Base-by-base conservation (phyloP, 768 basidiomycete species). In the Termitomyces sp. region DNA sequence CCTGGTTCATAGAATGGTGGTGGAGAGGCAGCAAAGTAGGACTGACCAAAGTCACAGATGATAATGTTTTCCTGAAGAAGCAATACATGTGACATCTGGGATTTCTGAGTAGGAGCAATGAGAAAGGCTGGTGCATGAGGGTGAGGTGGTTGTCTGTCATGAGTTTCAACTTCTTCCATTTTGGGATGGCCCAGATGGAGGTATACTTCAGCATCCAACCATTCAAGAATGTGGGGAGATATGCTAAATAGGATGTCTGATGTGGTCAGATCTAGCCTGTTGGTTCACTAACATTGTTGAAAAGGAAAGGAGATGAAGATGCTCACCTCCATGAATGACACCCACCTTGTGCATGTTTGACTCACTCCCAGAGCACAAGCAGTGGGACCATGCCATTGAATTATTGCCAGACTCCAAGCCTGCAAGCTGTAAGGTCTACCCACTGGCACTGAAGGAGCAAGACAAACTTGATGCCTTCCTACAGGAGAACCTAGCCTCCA, bases 41-140 rank as follows among this genome's bases (percentile, higher is more conserved):
- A 73, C 56, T 74, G 71, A 39, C 75, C 76, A 61, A 75, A 75
- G 61, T 77, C 73, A 50, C 55, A 63, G 58, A 77, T 3, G 57
- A 72, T n/a, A 48, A 64, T 60, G 55, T 56, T 52, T 63, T 73
- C 73, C 62, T 70, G 61, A 52, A 76, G 68, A 56, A 71, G 57
- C 14, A 57, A 50, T 27, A 66, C 14, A 57, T 66, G 35, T 39
- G 62, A 39, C 39, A 68, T 30, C 17, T 55, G 32, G 35, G 62
- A 40, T 50, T 59, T 63, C 4, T 67, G 43, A 63, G 73, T 68
- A 23, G 69, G 60, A n/a, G 58, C 66, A 19, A 73, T 59, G 52
- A 75, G 62, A 49, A 53, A 30, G 43, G 57, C 49, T 17, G 72
- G 75, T 43, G 67, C 66, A 51, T 69, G 62, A 53, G 66, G 69